phyloP scores from a whole-genome alignment of 805 yeast genomes.

The Spathaspora hagerdaliae region DNA sequence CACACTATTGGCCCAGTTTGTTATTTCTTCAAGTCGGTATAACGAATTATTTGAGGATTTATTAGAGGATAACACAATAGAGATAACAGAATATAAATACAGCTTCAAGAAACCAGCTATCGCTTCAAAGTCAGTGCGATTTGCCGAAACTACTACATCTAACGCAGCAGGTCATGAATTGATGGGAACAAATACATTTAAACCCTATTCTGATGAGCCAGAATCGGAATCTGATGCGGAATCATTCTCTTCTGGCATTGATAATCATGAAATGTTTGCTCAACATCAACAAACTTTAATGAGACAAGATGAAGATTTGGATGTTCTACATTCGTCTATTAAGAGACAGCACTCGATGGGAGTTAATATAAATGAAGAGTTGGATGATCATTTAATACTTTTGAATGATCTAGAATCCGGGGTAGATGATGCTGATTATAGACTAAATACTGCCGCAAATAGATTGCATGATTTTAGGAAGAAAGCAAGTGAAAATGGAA shows the following conservation, averaged over 20 bases:
- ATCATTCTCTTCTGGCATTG: slow-evolving; percentile 19
- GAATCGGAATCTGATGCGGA: slow-evolving; percentile 9
- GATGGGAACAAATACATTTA: slow-evolving; percentile 31
- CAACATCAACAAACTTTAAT: slow-evolving; percentile 38
- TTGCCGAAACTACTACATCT: slow-evolving; percentile 27
- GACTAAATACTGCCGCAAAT: slow-evolving; percentile 28
- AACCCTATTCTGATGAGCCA: slow-evolving; percentile 32
- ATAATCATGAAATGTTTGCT: slow-evolving; percentile 30
- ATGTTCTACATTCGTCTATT: slow-evolving; percentile 29
- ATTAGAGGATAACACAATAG: slow-evolving; percentile 23
- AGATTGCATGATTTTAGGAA: slow-evolving; percentile 28
- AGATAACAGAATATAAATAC: slow-evolving; percentile 28
- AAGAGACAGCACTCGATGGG: slow-evolving; percentile 39
- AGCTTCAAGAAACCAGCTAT: neutral
- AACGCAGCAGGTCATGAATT: slow-evolving; percentile 24
- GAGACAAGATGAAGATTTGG: slow-evolving; percentile 35
- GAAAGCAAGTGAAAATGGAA: slow-evolving; percentile 39
- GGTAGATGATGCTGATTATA: slow-evolving; percentile 28
- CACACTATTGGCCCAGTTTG: neutral
- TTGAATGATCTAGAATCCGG: slow-evolving; percentile 40
- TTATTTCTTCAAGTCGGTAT: slow-evolving; percentile 10
- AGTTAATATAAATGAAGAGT: slow-evolving; percentile 30
- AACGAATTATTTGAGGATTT: slow-evolving; percentile 13
- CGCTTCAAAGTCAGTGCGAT: slow-evolving; percentile 26
- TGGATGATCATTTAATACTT: slow-evolving; percentile 39